Base-by-base conservation (phyloP, 108 stramenopile genomes). In the Skeletonema tropicum region DNA sequence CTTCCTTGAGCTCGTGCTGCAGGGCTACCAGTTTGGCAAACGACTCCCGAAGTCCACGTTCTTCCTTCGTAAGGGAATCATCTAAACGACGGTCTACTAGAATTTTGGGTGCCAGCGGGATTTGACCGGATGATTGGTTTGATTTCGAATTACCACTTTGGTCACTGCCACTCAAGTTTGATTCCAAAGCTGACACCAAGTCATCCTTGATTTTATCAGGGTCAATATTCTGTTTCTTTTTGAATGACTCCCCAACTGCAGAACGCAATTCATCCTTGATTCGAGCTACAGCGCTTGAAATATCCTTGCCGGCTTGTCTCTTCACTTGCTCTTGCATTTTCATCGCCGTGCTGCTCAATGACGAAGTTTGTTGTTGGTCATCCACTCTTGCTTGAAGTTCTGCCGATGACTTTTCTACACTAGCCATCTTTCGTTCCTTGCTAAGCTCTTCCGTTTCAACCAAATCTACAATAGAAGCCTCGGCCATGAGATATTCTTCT, bases 401-500 rank as follows among this genome's bases (percentile, higher is more conserved):
- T 30, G 59, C 5, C 6, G 42, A 6, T 1, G 29, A 7, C 41
- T 66, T 66, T 26, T 30, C 21, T 21, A 23, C 70, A n/a, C 36
- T 60, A 10, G 31, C 25, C 30, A 35, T 58, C 23, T 71, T 71
- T 30, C 35, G 39, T 60, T 46, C 31, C 7, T 59, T 60, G 14
- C 39, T 42, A 26, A 48, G 12, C 52, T 36, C 55, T 57, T 66
- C 70, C 11, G 19, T 77, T 21, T 60, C 77, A n/a, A 73, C 60
- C 48, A 68, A 35, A 64, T 80, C 79, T 17, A 80, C 32, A 3
- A 80, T 45, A 4, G 79, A 73, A 32, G 79, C 79, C 41, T 80
- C 79, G 0, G 72, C 79, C 73, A 80, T 74, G n/a, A 80, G 57
- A 55, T 80, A 80, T 33, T 80, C 79, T 38, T 74, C 79, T 21